Percentiles rank a stretch among this genome's conserved stretches.
Conservation (phyloP, 1,284 basidiomycete genomes). For the Moesziomyces sp. region DNA sequence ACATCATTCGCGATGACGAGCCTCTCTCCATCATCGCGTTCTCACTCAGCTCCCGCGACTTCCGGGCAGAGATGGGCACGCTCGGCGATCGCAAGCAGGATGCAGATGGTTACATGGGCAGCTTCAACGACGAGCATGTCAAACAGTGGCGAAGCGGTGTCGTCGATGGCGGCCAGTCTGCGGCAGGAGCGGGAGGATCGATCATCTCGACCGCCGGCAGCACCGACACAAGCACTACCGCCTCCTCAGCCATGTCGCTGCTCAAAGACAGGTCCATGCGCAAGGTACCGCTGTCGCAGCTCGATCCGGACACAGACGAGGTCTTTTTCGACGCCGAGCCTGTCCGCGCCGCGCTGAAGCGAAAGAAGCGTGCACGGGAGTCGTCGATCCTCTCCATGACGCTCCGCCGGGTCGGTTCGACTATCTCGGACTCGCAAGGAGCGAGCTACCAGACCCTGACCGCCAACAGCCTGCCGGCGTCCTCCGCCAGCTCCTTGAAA, state of each 20-base stretch:
- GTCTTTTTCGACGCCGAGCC: constrained; percentile 58
- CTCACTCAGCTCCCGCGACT: constrained; percentile 59
- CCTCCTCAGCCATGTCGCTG: constrained; percentile 20
- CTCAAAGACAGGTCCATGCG: constrained; percentile 35
- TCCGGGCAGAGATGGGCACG: constrained; percentile 44
- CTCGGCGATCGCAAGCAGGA: constrained; percentile 24
- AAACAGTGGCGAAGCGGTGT: constrained; percentile 51
- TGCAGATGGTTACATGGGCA: constrained; percentile 35
- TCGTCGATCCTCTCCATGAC: constrained; percentile 57
- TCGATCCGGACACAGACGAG: constrained; percentile 58
- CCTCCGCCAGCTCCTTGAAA: constrained; percentile 21
- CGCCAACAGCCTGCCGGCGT: constrained; percentile 17
- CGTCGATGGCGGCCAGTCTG: constrained; percentile 15
- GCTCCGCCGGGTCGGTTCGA: constrained; percentile 53
- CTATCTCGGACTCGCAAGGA: constrained; percentile 39
- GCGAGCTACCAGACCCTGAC: constrained; percentile 21
- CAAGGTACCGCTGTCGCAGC: constrained; percentile 36
- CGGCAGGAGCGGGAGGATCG: constrained; percentile 12
- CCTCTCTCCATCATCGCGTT: constrained; percentile 62
- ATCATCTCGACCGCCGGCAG: constrained; percentile 30
- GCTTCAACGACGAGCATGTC: constrained; percentile 43
- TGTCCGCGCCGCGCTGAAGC: constrained; percentile 49
- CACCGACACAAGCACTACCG: constrained; percentile 11
- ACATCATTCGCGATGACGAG: constrained; percentile 58
- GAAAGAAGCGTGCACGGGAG: constrained; percentile 57